Conservation (phyloP, 495 filamentous ascomycete genomes). For the Hypoxylon intermedium region DNA sequence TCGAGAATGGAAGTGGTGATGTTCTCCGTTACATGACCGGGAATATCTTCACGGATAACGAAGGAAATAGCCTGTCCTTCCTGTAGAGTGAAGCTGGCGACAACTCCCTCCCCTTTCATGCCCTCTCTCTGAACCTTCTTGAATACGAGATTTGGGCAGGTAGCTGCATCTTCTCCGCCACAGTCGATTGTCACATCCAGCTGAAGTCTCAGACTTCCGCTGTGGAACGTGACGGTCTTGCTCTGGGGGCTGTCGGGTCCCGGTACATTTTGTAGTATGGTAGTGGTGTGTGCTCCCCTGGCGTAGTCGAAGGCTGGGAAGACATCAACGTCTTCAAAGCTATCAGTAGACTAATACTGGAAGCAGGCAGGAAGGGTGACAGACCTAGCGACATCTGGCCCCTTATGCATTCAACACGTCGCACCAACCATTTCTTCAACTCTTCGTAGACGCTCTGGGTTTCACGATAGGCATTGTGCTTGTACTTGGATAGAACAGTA, state of each 20-base stretch:
- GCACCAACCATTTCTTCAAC: conserved; percentile 66
- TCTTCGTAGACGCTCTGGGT: conserved; percentile 58
- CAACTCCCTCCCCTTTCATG: conserved; percentile 65
- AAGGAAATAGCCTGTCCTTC: conserved; percentile 74
- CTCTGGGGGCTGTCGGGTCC: conserved; percentile 49
- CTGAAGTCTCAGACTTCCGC: conserved; percentile 63
- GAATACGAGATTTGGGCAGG: conserved; percentile 59
- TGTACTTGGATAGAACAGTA: conserved; percentile 48
- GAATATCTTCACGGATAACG: conserved; percentile 64
- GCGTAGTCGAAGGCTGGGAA: conserved; percentile 78
- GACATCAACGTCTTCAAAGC: conserved; percentile 60
- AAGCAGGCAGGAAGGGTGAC: background rate
- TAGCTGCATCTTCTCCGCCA: conserved; percentile 55
- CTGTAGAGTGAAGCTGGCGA: conserved; percentile 60
- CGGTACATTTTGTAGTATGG: conserved; percentile 51
- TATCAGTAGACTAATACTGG: background rate
- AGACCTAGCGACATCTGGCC: conserved; percentile 63
- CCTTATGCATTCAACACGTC: conserved; percentile 72
- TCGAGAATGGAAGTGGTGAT: conserved; percentile 62
- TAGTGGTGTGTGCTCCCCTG: conserved; percentile 61
- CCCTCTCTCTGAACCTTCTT: conserved; percentile 56
- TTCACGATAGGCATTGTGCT: conserved; percentile 60
- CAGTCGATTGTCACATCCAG: conserved; percentile 69
- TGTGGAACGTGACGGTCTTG: conserved; percentile 68
- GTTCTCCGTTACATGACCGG: conserved; percentile 58